Conservation (phyloP, 2,329 filamentous ascomycete species). For the Aaosphaeria pasadenensis region DNA sequence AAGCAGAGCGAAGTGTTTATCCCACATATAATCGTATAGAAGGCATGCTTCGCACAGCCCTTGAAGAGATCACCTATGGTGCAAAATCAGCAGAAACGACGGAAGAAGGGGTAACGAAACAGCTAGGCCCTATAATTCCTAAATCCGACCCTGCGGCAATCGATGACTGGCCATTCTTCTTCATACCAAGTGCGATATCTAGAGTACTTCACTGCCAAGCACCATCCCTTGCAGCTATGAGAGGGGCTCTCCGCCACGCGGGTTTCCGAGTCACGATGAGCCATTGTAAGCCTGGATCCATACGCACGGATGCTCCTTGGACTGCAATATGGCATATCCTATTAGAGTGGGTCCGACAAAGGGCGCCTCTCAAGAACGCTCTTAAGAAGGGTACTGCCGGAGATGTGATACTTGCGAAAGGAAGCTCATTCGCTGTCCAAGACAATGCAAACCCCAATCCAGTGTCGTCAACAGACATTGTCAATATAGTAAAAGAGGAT, state of each 20-base stretch:
- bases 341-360: constrained; percentile 84
- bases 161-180: constrained; percentile 82
- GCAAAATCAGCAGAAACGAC: constrained; percentile 7
- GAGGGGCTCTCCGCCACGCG: constrained; percentile 75
- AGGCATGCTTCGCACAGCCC: constrained; percentile 85
- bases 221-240: constrained; percentile 73
- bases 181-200: constrained; percentile 71
- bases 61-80: constrained; percentile 63
- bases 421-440: constrained; percentile 17
- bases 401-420: constrained; percentile 60
- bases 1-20: constrained; percentile 67
- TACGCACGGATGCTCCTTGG: constrained; percentile 95
- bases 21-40: constrained; percentile 77
- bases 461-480: too few relatives aligned
- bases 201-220: constrained; percentile 76
- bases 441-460: constrained; percentile 8
- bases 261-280: constrained; percentile 83
- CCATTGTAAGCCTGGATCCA: constrained; percentile 83
- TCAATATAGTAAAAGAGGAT: neutral
- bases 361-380: constrained; percentile 71
- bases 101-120: constrained; percentile 11
- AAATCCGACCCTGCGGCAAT: constrained; percentile 39
- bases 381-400: constrained; percentile 70
- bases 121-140: constrained; percentile 38
- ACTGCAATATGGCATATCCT: constrained; percentile 87